Conservation (phyloP, 2,329 filamentous ascomycete species). For the Penicillium crustosum region DNA sequence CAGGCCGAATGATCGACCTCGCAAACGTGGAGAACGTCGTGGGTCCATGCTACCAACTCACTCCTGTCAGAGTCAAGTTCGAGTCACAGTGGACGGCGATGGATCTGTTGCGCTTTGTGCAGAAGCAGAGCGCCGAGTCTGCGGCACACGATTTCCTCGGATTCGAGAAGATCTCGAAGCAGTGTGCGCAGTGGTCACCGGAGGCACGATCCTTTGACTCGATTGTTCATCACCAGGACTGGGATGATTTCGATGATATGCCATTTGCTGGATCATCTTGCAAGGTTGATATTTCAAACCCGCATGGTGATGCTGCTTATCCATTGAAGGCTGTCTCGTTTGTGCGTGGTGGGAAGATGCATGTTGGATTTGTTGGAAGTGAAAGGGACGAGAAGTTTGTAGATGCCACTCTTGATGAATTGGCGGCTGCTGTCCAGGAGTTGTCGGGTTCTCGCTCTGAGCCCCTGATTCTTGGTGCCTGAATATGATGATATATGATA, state of each 20-base stretch:
- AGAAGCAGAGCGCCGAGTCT: slow-evolving; percentile 54
- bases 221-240: slow-evolving; percentile 58
- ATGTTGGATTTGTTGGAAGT: slow-evolving; percentile 57
- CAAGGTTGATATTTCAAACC: slow-evolving; percentile 60
- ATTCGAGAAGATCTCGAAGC: slow-evolving; percentile 49
- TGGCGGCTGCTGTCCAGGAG: slow-evolving; percentile 45
- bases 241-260: slow-evolving; percentile 60
- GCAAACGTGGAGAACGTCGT: slow-evolving; percentile 54
- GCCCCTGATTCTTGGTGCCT: slow-evolving; percentile 9
- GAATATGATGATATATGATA: slow-evolving; percentile 8
- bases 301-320: slow-evolving; percentile 51
- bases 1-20: slow-evolving; percentile 59
- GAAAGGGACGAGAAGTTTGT: slow-evolving; percentile 53
- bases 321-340: slow-evolving; percentile 43
- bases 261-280: slow-evolving; percentile 35
- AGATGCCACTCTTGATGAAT: slow-evolving; percentile 51
- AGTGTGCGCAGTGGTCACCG: slow-evolving; percentile 49
- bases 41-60: slow-evolving; percentile 57
- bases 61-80: slow-evolving; percentile 60
- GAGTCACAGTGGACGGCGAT: slow-evolving; percentile 48
- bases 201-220: slow-evolving; percentile 53
- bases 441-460: slow-evolving; percentile 28
- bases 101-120: slow-evolving; percentile 52
- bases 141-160: slow-evolving; percentile 55
- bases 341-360: slow-evolving; percentile 59